Base-by-base conservation (phyloP, 2,329 filamentous ascomycete genomes). In the Phoma sp. region DNA sequence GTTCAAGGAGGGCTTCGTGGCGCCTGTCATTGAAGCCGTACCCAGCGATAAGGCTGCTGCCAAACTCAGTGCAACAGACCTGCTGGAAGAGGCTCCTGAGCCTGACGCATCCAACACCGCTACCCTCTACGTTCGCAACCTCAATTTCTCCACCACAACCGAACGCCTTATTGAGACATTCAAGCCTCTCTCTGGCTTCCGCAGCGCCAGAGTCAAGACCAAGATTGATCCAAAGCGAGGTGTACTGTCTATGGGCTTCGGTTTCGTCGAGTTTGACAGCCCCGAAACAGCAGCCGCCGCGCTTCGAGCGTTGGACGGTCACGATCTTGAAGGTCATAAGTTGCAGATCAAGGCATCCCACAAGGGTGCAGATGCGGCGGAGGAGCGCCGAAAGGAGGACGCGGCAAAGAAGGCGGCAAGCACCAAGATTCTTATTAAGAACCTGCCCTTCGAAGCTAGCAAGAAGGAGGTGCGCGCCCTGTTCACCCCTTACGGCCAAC, bases 361-460 rank as follows among this genome's bases (percentile, higher is more conserved):
- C 78, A 92, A 89, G 75, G 91, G 89, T 18, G 82, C 87, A 53
- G 93, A 98, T 77, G 91, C 91, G 14, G 93, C 90, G 2, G 91
- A 96, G 72, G 90, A 96, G 76, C 86, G 90, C 62, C 86, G 89
- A 60, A 89, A 88, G 63, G 89, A 93, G 62, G 92, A 98, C 70
- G 86, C 84, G 61, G 87, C 89, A 45, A 96, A 92, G 82, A 96
- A 93, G 76, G 78, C 85, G 45, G 87, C 90, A 23, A 85, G 86
- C 63, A 97, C 93, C 42, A 98, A 98, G 83, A 89, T 99, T 70
- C 88, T 98, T 76, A 89, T 99, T 80, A 99, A 98, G 82, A 99
- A 99, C 80, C 79, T 99, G 76, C 93, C 95, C 18, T 99, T 99
- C 79, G 91, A 98, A 79, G 89, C 90, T 52, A 69, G 66, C 53